Evolutionary conservation across 306 rosid species (phyloP).

Genomic region (Abrus pulchellus): DNA sequence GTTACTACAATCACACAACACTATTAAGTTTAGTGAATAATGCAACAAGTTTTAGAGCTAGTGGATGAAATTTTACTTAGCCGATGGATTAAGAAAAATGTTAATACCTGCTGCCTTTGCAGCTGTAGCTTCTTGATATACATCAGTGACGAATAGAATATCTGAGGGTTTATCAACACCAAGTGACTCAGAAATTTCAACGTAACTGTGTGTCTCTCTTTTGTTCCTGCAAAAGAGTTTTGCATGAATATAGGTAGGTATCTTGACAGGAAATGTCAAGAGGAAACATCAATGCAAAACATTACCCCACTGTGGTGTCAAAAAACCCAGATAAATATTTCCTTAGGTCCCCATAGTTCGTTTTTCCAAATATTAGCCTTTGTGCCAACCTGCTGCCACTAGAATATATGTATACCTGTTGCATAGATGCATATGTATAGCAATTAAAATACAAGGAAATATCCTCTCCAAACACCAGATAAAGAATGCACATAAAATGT

Average conservation of each 20-base stretch:
- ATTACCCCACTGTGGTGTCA: constrained; percentile 93
- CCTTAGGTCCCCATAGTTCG: constrained; percentile 87
- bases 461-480: constrained; percentile 37
- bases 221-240: constrained; percentile 72
- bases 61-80: not conserved
- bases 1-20: constrained; percentile 30
- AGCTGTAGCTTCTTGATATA: constrained; percentile 89
- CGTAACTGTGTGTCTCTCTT: constrained; percentile 77
- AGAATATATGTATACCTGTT: constrained; percentile 93
- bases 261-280: constrained; percentile 28
- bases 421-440: constrained; percentile 40
- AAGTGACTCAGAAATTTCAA: constrained; percentile 74
- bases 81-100: constrained; percentile 22
- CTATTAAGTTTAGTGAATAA: not conserved
- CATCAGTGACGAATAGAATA: constrained; percentile 86
- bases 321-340: constrained; percentile 88
- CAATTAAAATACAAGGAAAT: constrained; percentile 36
- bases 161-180: constrained; percentile 92
- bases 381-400: constrained; percentile 99
- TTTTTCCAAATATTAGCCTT: constrained; percentile 87
- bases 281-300: constrained; percentile 11
- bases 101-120: constrained; percentile 91
- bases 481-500: constrained; percentile 31
- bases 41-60: constrained; percentile 34
- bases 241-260: constrained; percentile 22